Percentiles rank a stretch among this genome's conserved stretches.
These are phyloP conservation scores for Astrocystis sublimbata DNA, from an alignment of 495 filamentous ascomycete species.

Conservation along the genomic window DNA sequence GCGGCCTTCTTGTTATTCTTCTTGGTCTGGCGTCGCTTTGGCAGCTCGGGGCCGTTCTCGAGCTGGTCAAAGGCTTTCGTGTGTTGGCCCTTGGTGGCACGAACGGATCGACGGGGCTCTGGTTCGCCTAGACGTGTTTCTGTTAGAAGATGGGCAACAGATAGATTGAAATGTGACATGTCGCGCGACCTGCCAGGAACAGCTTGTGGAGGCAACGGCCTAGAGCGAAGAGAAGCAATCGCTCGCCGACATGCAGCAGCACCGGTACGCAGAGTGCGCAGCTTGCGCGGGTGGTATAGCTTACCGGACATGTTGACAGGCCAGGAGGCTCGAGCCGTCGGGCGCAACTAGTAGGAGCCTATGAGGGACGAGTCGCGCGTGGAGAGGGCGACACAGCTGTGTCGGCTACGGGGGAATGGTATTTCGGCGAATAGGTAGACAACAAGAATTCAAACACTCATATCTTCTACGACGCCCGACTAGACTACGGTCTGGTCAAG, in stretches of 20 bases:
- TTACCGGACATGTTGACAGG: conserved; percentile 37
- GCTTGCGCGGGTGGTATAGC: conserved; percentile 19
- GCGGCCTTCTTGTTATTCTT: conserved; percentile 55
- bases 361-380: conserved; percentile 21
- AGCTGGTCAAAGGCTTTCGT: conserved; percentile 75
- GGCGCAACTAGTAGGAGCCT: conserved; percentile 4
- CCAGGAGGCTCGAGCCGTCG: conserved; percentile 9
- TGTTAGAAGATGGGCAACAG: conserved; percentile 8
- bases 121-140: conserved; percentile 45
- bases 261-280: conserved; percentile 8
- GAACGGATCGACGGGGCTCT: conserved; percentile 89
- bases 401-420: conserved; percentile 13
- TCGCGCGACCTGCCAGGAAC: not conserved
- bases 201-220: not conserved
- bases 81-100: conserved; percentile 95
- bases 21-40: conserved; percentile 61
- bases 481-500: conserved; percentile 15
- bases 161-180: not conserved
- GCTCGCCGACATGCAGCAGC: not conserved
- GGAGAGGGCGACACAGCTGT: conserved; percentile 23
- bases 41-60: conserved; percentile 61
- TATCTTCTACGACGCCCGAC: conserved; percentile 35
- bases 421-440: conserved; percentile 23
- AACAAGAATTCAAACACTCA: conserved; percentile 33
- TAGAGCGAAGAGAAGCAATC: not conserved